Base-by-base conservation (phyloP, 2,329 filamentous ascomycete genomes). In the Aspergillus sp. region DNA sequence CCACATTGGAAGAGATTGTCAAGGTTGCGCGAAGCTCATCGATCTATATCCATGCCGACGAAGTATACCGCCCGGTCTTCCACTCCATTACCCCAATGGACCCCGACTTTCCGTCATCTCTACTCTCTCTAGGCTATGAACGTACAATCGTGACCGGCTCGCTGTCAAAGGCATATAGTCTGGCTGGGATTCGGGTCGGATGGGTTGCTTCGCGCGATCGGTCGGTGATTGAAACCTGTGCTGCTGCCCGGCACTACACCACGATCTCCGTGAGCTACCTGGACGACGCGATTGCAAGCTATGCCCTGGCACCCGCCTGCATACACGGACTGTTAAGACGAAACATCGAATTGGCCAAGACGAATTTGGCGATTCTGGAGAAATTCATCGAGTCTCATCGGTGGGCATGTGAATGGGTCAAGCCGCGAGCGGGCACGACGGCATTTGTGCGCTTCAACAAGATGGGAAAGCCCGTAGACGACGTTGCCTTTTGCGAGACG, bases 261-360 rank as follows among this genome's bases (percentile, higher is more conserved):
- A 92, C 90, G 26, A 96, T 96, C 68, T 90, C 89, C 45, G 91
- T 96, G 0, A 90, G 90, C n/a, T 86, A 89, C 69, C 78, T 96
- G 6, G 91, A 96, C 72, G 91, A 96, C 71, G 84, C 85, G 53
- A 81, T 96, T 11, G 92, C 91, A 2, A 84, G 85, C 29, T 94
- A 88, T 69, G 92, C 92, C 0, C 78, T 96, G 7, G 84, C 85
- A 11, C 78, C 84, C 1, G 77, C 80, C 36, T 87, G 89, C 20
- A 84, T 92, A n/a, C 81, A 88, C 63, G 78, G 76, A 11, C 76
- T 92, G 2, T 79, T 91, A 2, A 79, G 77, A 3, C 80, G 87
- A 16, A 92, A 92, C 67, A 82, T 88, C 50, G 78, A 80, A 26
- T 81, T 95, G 2, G 90, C 89, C 3, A 87, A 84, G 65, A 84